These are phyloP conservation scores for Globisporangium orthogonon DNA, from an alignment of 352 stramenopile species.

Conservation along the genomic window DNA sequence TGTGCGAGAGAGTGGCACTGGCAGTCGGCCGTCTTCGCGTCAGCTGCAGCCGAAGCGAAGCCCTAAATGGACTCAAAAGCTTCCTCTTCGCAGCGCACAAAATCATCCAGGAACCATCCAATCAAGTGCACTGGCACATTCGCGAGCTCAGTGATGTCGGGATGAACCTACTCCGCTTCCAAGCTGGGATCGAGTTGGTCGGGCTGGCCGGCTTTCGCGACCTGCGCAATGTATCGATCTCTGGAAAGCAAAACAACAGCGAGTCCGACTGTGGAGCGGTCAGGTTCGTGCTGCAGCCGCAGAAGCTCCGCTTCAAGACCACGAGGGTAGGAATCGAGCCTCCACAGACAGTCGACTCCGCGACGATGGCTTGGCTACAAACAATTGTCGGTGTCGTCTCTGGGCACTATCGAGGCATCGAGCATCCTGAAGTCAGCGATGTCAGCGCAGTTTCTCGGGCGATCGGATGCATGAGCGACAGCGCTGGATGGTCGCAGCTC, in stretches of 20 bases:
- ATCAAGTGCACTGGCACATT: conserved; percentile 27
- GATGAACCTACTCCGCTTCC: conserved; percentile 19
- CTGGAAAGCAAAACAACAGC: neutral
- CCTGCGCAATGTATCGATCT: neutral
- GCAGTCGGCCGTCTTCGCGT: conserved; percentile 37
- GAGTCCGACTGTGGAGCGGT: neutral
- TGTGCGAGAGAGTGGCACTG: conserved; percentile 39
- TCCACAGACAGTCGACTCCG: conserved; percentile 16
- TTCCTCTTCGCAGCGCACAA: conserved; percentile 22
- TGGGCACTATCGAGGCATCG: conserved; percentile 39
- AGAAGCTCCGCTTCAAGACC: conserved; percentile 40
- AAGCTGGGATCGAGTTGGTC: conserved; percentile 26
- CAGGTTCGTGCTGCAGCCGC: conserved; percentile 24
- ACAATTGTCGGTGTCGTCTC: conserved; percentile 31
- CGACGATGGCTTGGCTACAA: conserved; percentile 25
- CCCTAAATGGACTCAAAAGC: conserved; percentile 17
- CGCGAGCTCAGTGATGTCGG: conserved; percentile 15
- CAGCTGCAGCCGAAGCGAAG: conserved; percentile 14
- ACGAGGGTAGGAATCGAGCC: conserved; percentile 11
- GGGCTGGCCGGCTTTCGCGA: conserved; percentile 28
- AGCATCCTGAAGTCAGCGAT: conserved; percentile 37
- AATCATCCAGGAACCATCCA: conserved; percentile 37
- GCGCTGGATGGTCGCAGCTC: conserved; percentile 24
- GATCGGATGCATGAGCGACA: conserved; percentile 13
- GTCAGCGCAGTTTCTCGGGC: conserved; percentile 42